Conservation (phyloP, 257 asterid genomes). For the Solanum pennellii region DNA sequence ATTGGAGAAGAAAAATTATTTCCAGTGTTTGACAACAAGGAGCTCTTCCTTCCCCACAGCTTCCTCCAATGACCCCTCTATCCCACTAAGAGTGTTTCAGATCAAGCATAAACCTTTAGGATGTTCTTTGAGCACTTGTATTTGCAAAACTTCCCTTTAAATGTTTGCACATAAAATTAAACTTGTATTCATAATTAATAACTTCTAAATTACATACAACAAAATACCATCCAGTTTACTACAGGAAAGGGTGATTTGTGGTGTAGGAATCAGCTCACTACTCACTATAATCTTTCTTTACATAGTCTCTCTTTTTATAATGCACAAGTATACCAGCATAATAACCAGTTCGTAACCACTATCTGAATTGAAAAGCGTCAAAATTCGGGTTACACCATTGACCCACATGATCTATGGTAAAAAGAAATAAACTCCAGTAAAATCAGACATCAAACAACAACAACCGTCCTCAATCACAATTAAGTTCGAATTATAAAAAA, state of each 20-base stretch:
- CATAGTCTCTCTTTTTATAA: not conserved
- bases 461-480: not conserved
- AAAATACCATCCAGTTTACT: not conserved
- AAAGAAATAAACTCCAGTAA: not conserved
- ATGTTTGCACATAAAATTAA: not conserved
- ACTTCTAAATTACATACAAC: not conserved
- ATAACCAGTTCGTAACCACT: not conserved
- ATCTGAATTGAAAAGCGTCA: not conserved
- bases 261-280: not conserved
- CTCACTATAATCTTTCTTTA: not conserved
- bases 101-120: not conserved
- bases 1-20: not conserved
- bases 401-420: not conserved
- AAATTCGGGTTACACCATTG: not conserved
- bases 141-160: not conserved
- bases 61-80: not conserved
- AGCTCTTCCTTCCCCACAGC: not conserved
- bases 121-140: not conserved
- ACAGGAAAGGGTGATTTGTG: not conserved
- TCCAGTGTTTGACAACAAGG: not conserved
- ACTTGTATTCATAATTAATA: not conserved
- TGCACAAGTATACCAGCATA: not conserved
- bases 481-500: not conserved
- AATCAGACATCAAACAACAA: not conserved
- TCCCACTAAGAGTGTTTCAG: not conserved